A percentile compares a stretch with the other conserved stretches of the same genome.
phyloP scores from a whole-genome alignment of 108 stramenopile genomes.

The Nitzschia sp. region DNA sequence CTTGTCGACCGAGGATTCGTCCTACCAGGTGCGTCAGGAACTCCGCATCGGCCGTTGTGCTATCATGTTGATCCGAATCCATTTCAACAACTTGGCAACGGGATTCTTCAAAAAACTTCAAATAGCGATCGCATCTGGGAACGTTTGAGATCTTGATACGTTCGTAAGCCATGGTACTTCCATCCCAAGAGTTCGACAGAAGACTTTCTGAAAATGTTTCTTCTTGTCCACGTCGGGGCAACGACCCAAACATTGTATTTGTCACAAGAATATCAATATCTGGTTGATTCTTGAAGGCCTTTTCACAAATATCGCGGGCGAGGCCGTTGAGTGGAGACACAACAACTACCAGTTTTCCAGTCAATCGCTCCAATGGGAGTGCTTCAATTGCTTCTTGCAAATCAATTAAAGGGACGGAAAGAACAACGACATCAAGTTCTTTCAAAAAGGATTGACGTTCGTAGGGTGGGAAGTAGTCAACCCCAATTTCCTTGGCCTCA shows the following conservation, averaged over 20 bases:
- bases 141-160: conserved; percentile 74
- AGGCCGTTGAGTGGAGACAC: conserved; percentile 68
- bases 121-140: conserved; percentile 76
- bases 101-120: conserved; percentile 86
- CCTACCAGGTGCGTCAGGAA: conserved; percentile 95
- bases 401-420: conserved; percentile 77
- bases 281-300: conserved; percentile 55
- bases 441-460: conserved; percentile 65
- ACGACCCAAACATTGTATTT: conserved; percentile 89
- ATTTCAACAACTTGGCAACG: conserved; percentile 90
- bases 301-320: conserved; percentile 67
- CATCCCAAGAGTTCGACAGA: conserved; percentile 64
- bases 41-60: conserved; percentile 89
- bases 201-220: not conserved
- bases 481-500: conserved; percentile 66
- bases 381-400: conserved; percentile 68
- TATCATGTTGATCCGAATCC: conserved; percentile 89
- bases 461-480: conserved; percentile 72
- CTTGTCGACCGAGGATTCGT: conserved; percentile 75
- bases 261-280: conserved; percentile 89
- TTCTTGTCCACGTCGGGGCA: conserved; percentile 3
- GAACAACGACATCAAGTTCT: conserved; percentile 74
- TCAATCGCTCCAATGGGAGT: conserved; percentile 53
- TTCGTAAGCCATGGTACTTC: conserved; percentile 90
- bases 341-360: conserved; percentile 79